Evolutionary conservation across 805 yeast species (phyloP).

Genomic region (Pichia gijzeniarum): DNA sequence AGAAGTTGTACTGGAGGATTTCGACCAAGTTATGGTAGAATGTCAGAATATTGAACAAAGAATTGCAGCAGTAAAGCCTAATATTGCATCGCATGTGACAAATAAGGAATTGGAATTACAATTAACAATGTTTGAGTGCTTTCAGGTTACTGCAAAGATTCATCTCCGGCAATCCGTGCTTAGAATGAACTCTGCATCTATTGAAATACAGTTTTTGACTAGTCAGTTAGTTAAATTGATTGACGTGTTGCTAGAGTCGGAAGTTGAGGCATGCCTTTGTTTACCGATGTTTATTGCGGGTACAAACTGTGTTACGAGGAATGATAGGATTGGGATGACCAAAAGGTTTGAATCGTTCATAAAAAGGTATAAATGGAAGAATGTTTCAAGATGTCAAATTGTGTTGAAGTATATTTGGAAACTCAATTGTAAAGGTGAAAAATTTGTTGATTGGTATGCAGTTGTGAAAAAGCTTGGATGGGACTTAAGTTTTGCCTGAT

Average conservation of each 20-base stretch:
- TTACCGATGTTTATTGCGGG: constrained; percentile 80
- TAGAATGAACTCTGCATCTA: constrained; percentile 50
- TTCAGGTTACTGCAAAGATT: constrained; percentile 61
- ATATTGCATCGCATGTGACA: constrained; percentile 35
- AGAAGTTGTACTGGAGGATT: constrained; percentile 29
- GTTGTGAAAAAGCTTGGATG: constrained; percentile 62
- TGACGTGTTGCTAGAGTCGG: constrained; percentile 56
- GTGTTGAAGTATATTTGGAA: constrained; percentile 46
- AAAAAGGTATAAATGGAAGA: constrained; percentile 62
- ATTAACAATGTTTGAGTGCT: constrained; percentile 62
- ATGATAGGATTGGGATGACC: constrained; percentile 47
- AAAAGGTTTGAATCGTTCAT: constrained; percentile 49
- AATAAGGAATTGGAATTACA: constrained; percentile 56
- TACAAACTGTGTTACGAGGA: constrained; percentile 49
- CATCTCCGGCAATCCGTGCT: constrained; percentile 63
- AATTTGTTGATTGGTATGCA: constrained; percentile 66
- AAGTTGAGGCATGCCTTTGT: constrained; percentile 63
- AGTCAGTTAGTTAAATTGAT: constrained; percentile 49
- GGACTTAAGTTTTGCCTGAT: constrained; percentile 67
- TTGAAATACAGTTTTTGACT: constrained; percentile 56
- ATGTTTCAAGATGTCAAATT: constrained; percentile 39
- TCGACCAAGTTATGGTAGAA: constrained; percentile 30
- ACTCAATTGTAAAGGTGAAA: constrained; percentile 44
- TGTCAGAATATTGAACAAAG: constrained; percentile 40
- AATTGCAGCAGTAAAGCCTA: constrained; percentile 49